Evolutionary conservation across 2,329 filamentous ascomycete species (phyloP).

Genomic region (Apiospora aurea): DNA sequence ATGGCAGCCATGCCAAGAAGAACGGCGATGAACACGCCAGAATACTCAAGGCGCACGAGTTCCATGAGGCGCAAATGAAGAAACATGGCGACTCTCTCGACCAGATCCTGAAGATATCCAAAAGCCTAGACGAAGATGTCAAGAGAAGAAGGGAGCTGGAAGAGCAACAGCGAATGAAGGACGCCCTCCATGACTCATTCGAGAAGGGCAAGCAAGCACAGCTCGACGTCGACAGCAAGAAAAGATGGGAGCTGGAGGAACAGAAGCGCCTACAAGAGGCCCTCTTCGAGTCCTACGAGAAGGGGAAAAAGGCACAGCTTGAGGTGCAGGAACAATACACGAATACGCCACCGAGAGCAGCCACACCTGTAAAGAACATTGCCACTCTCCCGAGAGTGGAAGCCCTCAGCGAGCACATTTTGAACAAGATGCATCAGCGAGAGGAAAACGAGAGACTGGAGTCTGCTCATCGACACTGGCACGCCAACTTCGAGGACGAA

Average conservation of each 20-base stretch:
- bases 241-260: conserved; percentile 20
- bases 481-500: conserved; percentile 2
- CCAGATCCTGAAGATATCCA: background rate
- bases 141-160: conserved; percentile 12
- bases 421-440: background rate
- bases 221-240: conserved; percentile 1
- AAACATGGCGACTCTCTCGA: conserved; percentile 7
- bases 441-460: conserved; percentile 10
- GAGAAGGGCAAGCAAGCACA: conserved; percentile 6
- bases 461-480: conserved; percentile 15
- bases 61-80: conserved; percentile 4
- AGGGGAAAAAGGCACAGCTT: conserved; percentile 9
- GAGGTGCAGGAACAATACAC: conserved; percentile 6
- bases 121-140: conserved; percentile 1
- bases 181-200: conserved; percentile 11
- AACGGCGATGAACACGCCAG: background rate
- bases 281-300: conserved; percentile 10
- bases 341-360: background rate
- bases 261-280: conserved; percentile 8
- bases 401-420: conserved; percentile 11
- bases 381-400: background rate
- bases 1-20: conserved; percentile 8
- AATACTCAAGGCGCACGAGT: conserved; percentile 8
- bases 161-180: background rate
- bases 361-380: background rate